Percentiles rank a stretch among this genome's conserved stretches.
phyloP scores from a whole-genome alignment of 176 grass and related monocot species.

The Musa troglodytarum region DNA sequence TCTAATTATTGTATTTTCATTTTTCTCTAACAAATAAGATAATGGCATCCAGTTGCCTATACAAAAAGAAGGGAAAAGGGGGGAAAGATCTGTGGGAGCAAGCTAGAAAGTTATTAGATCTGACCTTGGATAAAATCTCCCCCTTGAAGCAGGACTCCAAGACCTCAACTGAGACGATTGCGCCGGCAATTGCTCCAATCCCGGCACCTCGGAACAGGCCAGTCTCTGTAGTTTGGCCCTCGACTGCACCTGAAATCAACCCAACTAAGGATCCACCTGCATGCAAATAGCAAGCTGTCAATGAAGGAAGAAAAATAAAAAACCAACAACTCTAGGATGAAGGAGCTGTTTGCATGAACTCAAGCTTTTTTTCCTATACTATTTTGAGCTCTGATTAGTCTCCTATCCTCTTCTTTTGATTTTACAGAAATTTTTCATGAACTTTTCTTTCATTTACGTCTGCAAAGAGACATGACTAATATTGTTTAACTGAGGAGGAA shows the following conservation, averaged over 20 bases:
- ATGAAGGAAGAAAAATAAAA: not conserved
- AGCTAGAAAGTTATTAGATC: not conserved
- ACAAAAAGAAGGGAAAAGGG: too few species aligned
- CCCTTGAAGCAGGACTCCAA: conserved; percentile 15
- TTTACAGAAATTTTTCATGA: too few species aligned
- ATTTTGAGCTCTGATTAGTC: too few species aligned
- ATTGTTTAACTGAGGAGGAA: not conserved
- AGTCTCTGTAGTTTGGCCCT: conserved; percentile 18
- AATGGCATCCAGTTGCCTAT: too few species aligned
- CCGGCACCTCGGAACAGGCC: conserved; percentile 15
- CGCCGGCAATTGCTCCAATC: conserved; percentile 10
- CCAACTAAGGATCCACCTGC: conserved; percentile 20
- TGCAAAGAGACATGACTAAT: too few species aligned
- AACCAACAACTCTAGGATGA: not conserved
- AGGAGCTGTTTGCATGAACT: not conserved
- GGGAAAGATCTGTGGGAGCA: too few species aligned
- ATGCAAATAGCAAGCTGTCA: not conserved
- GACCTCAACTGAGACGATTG: conserved; percentile 5
- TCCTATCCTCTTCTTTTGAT: too few species aligned
- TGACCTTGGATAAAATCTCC: conserved; percentile 16
- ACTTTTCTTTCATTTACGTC: too few species aligned
- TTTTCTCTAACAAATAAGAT: too few species aligned
- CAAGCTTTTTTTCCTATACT: not conserved
- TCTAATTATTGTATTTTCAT: too few species aligned
- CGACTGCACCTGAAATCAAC: conserved; percentile 7